Conservation (phyloP, 108 stramenopile species). For the Nannochloropsis oceanica region DNA sequence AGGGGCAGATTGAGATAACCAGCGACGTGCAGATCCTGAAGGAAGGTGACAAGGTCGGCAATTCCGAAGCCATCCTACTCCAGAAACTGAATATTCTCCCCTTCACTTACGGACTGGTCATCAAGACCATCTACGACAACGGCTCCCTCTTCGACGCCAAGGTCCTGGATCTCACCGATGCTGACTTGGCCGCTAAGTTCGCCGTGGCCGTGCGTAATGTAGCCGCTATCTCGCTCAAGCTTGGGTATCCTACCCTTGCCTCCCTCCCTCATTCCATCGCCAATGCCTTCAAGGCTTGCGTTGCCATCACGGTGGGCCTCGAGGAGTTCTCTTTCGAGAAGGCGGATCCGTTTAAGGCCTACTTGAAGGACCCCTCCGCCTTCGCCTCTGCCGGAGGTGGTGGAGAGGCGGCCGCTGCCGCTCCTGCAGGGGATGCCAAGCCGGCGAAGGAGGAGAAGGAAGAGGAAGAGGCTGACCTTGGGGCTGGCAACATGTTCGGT, state of each 20-base stretch:
- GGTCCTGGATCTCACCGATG: conserved; percentile 85
- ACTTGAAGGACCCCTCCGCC: conserved; percentile 20
- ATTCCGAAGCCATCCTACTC: conserved; percentile 56
- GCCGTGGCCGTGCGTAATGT: conserved; percentile 55
- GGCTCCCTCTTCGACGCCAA: conserved; percentile 92
- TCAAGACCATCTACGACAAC: conserved; percentile 78
- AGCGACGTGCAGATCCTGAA: conserved; percentile 75
- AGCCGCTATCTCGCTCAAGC: conserved; percentile 66
- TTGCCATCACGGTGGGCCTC: conserved; percentile 70
- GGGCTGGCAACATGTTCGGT: neutral
- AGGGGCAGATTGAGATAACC: conserved; percentile 89
- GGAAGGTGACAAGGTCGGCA: conserved; percentile 70
- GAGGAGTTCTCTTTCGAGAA: conserved; percentile 75
- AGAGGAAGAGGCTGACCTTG: neutral
- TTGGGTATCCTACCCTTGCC: conserved; percentile 82
- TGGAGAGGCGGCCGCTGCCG: conserved; percentile 23
- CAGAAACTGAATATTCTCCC: conserved; percentile 91
- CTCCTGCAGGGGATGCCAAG: neutral
- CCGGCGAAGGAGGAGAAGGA: conserved; percentile 3
- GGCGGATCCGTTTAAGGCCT: conserved; percentile 57
- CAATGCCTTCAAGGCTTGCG: conserved; percentile 87
- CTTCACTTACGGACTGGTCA: conserved; percentile 88
- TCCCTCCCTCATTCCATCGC: conserved; percentile 89
- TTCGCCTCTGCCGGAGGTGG: conserved; percentile 25
- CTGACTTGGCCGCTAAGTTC: conserved; percentile 77